phyloP scores from a whole-genome alignment of 768 basidiomycete species.

The Trametes cingulata region DNA sequence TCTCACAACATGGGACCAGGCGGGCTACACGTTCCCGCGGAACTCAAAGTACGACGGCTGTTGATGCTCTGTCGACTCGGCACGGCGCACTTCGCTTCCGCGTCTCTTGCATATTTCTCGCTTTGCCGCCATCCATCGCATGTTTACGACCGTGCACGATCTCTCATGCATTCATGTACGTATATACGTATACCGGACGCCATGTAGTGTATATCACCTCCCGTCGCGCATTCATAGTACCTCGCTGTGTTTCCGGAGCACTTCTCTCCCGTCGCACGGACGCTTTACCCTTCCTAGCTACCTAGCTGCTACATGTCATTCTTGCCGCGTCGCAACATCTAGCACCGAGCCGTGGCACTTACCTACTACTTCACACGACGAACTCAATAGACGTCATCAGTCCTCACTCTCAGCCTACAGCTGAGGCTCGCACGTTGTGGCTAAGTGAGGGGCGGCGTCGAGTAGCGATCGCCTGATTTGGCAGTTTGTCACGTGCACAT shows the following conservation, averaged over 20 bases:
- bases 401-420: no score
- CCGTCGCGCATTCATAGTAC: conserved; percentile 6
- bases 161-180: conserved; percentile 20
- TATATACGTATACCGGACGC: conserved; percentile 19
- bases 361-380: not conserved
- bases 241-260: not conserved
- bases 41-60: conserved; percentile 49
- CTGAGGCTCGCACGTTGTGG: not conserved
- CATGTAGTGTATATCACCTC: conserved; percentile 20
- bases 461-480: not conserved
- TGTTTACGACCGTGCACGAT: conserved; percentile 19
- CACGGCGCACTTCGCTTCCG: not conserved
- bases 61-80: conserved; percentile 23
- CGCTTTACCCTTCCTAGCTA: not conserved
- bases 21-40: conserved; percentile 73
- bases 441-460: not conserved
- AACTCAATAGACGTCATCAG: not conserved
- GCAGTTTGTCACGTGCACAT: not conserved
- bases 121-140: conserved; percentile 8
- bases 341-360: not conserved
- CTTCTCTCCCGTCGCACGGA: not conserved
- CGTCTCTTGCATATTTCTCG: conserved; percentile 5
- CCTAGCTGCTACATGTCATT: not conserved
- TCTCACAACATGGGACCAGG: conserved; percentile 81
- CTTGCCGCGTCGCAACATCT: not conserved